Conservation (phyloP, 495 filamentous ascomycete species). For the Penicillium tannophilum region DNA sequence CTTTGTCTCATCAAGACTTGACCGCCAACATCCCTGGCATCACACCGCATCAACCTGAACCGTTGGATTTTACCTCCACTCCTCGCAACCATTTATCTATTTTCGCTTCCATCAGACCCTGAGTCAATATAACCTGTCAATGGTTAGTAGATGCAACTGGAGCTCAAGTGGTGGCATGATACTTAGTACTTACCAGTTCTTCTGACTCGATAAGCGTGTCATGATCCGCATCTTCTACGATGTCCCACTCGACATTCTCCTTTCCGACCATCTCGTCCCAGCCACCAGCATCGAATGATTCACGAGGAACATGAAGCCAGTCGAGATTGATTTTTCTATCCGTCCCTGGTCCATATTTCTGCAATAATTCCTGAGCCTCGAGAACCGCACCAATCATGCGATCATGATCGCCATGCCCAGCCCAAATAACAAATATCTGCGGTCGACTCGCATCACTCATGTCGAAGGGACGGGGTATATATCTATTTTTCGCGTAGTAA, state of each 20-base stretch:
- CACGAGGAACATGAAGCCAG: slow-evolving; percentile 20
- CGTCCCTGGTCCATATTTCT: slow-evolving; percentile 15
- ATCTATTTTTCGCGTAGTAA: slow-evolving; percentile 19
- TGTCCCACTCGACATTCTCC: slow-evolving; percentile 20
- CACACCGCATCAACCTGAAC: slow-evolving; percentile 1
- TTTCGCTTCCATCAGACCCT: slow-evolving; percentile 13
- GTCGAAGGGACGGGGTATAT: slow-evolving; percentile 19
- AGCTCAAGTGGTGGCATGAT: not conserved
- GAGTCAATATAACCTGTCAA: slow-evolving; percentile 10
- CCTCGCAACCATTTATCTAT: slow-evolving; percentile 17
- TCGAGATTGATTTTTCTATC: slow-evolving; percentile 7
- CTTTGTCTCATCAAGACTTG: no score
- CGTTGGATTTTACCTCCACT: slow-evolving; percentile 2
- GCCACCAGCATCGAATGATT: slow-evolving; percentile 18
- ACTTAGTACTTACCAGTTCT: not conserved
- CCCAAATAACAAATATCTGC: slow-evolving; percentile 23
- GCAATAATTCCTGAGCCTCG: slow-evolving; percentile 15
- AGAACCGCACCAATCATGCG: slow-evolving; percentile 11
- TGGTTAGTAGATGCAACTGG: not conserved
- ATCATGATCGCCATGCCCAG: slow-evolving; percentile 22
- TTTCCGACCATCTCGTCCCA: slow-evolving; percentile 24
- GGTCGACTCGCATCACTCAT: slow-evolving; percentile 4
- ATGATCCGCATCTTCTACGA: slow-evolving; percentile 20
- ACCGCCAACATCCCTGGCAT: not conserved
- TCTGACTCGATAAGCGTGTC: slow-evolving; percentile 20